Evolutionary conservation across 768 basidiomycete genomes (phyloP).

Genomic region (Russula virescens): DNA sequence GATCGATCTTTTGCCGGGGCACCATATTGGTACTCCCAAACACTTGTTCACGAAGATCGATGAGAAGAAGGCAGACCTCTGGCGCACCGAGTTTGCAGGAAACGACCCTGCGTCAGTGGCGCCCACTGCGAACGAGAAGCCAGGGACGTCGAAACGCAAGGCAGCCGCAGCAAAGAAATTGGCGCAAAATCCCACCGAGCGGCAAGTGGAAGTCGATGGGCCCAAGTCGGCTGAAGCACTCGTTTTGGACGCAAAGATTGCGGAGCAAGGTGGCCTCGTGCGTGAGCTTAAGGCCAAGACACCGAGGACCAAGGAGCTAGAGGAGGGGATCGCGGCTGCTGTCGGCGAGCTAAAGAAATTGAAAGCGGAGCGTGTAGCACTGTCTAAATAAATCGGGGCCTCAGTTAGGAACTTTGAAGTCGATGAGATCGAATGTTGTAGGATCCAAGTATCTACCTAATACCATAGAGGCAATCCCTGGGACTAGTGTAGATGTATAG

Average conservation of each 20-base stretch:
- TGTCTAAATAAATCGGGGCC: constrained; percentile 17
- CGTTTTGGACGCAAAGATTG: constrained; percentile 67
- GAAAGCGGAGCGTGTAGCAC: constrained; percentile 50
- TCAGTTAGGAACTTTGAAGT: not conserved
- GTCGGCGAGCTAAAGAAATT: constrained; percentile 60
- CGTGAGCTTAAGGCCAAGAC: constrained; percentile 61
- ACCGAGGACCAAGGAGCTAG: constrained; percentile 54
- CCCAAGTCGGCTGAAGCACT: constrained; percentile 70
- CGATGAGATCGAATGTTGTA: constrained; percentile 7
- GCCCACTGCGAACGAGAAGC: constrained; percentile 35
- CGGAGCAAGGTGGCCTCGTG: constrained; percentile 70
- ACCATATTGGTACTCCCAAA: constrained; percentile 77
- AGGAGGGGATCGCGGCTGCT: constrained; percentile 53
- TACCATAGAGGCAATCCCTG: not conserved
- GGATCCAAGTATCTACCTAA: not conserved
- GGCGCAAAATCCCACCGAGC: constrained; percentile 41
- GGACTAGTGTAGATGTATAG: not conserved
- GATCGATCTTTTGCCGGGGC: constrained; percentile 82
- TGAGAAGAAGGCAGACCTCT: constrained; percentile 79
- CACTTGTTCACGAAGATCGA: constrained; percentile 95
- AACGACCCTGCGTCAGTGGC: constrained; percentile 36
- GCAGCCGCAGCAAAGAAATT: constrained; percentile 39
- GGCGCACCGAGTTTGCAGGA: constrained; percentile 78
- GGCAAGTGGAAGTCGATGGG: constrained; percentile 34
- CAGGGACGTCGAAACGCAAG: constrained; percentile 51